Evolutionary conservation across 192 early-diverging fungal genomes (phyloP).

Genomic region (Spinellus fusiger): DNA sequence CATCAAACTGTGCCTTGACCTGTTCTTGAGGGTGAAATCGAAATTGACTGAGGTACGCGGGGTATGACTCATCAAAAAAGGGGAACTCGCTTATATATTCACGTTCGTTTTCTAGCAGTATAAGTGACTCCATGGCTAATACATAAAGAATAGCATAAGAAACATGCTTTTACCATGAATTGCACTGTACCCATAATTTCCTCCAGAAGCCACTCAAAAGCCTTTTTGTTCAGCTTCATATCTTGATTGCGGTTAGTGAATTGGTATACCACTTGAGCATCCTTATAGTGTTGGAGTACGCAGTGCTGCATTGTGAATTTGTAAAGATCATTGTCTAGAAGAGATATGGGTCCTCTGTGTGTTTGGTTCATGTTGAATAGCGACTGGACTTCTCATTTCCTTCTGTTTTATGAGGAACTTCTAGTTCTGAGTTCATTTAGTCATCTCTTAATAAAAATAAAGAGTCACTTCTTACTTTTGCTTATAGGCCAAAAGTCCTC

Average conservation of each 20-base stretch:
- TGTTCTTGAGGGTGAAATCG: conserved; percentile 49
- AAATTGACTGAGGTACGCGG: conserved; percentile 54
- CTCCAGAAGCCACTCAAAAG: conserved; percentile 39
- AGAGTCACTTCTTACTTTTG: no score
- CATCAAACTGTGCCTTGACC: conserved; percentile 27
- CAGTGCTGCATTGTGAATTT: conserved; percentile 82
- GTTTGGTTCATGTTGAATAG: not conserved
- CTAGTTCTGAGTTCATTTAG: no score
- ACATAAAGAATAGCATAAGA: not conserved
- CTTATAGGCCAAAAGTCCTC: no score
- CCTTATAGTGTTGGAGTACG: conserved; percentile 62
- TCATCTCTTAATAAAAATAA: no score
- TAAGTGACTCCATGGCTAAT: conserved; percentile 39
- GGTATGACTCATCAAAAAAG: conserved; percentile 50
- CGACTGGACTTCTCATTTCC: no score
- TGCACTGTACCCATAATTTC: conserved; percentile 31
- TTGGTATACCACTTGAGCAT: conserved; percentile 50
- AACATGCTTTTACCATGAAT: not conserved
- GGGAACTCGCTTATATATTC: conserved; percentile 39
- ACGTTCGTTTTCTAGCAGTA: conserved; percentile 34
- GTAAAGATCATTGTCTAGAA: conserved; percentile 82
- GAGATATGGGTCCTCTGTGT: conserved; percentile 32
- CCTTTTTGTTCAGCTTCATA: conserved; percentile 32
- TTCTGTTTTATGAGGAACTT: no score
- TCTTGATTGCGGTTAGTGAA: conserved; percentile 59